Conservation (phyloP, 345 rosid genomes). For the Brassica cretica region DNA sequence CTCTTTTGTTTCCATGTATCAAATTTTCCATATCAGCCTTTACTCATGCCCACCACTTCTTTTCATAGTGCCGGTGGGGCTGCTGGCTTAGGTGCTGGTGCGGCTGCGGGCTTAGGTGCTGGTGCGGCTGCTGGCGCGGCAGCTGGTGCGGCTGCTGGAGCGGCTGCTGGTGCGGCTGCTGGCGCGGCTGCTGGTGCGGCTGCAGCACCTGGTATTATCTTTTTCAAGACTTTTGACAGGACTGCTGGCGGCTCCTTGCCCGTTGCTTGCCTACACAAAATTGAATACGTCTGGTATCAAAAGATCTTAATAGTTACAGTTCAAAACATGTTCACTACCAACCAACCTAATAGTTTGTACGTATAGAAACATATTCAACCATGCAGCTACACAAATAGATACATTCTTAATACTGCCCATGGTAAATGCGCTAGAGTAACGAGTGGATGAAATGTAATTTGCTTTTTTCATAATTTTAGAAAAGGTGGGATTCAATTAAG, state of each 20-base stretch:
- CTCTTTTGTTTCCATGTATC: background rate
- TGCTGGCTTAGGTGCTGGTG: background rate
- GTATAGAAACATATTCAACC: background rate
- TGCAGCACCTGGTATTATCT: constrained; percentile 1
- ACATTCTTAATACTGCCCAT: background rate
- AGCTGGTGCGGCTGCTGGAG: background rate
- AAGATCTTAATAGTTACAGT: background rate
- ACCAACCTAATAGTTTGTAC: background rate
- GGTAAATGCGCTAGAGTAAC: background rate
- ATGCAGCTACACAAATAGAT: background rate
- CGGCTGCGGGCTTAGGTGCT: background rate
- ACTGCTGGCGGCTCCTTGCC: constrained; percentile 4
- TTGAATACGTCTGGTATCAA: constrained; percentile 3
- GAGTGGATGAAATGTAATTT: background rate
- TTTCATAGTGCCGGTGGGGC: background rate
- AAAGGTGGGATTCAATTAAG: background rate
- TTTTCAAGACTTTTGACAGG: background rate
- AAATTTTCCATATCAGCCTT: background rate
- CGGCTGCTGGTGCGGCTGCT: background rate
- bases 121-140: background rate
- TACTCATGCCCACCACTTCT: background rate
- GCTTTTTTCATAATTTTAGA: background rate
- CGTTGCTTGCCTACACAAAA: background rate
- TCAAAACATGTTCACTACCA: background rate
- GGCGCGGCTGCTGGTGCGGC: background rate